These are phyloP conservation scores for Scleromitrula shiraiana DNA, from an alignment of 2,329 filamentous ascomycete genomes.

Conservation along the genomic window DNA sequence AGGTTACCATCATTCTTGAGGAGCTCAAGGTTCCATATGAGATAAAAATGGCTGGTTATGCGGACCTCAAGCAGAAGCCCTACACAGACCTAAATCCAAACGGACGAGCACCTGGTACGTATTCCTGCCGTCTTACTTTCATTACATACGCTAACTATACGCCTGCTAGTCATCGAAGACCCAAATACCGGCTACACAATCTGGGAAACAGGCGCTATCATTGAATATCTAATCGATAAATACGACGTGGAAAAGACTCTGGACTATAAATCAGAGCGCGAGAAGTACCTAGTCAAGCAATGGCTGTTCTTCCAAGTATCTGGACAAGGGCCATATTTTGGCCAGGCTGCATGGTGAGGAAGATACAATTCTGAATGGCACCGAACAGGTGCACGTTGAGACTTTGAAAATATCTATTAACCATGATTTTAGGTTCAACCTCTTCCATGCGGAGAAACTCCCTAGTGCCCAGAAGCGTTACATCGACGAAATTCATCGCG, in stretches of 20 bases:
- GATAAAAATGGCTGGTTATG: too few relatives aligned
- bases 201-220: slow-evolving; percentile 39
- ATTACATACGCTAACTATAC: too few relatives aligned
- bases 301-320: slow-evolving; percentile 35
- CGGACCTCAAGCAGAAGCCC: too few relatives aligned
- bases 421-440: slow-evolving; percentile 26
- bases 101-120: too few relatives aligned
- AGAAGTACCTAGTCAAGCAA: slow-evolving; percentile 30
- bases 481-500: slow-evolving; percentile 31
- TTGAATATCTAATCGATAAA: slow-evolving; percentile 35
- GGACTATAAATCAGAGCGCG: slow-evolving; percentile 26
- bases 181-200: slow-evolving; percentile 35
- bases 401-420: too few relatives aligned
- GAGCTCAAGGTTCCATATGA: too few relatives aligned
- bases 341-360: not conserved
- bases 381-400: too few relatives aligned
- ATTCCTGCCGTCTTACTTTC: too few relatives aligned
- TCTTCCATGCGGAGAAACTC: slow-evolving; percentile 33
- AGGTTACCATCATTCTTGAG: too few relatives aligned
- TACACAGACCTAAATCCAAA: too few relatives aligned
- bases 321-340: slow-evolving; percentile 2
- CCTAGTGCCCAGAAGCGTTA: slow-evolving; percentile 38
- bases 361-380: not conserved
- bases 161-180: slow-evolving; percentile 32
- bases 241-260: slow-evolving; percentile 35